Base-by-base conservation (phyloP, 169 alveolate species). In the Cryptosporidium canis region DNA sequence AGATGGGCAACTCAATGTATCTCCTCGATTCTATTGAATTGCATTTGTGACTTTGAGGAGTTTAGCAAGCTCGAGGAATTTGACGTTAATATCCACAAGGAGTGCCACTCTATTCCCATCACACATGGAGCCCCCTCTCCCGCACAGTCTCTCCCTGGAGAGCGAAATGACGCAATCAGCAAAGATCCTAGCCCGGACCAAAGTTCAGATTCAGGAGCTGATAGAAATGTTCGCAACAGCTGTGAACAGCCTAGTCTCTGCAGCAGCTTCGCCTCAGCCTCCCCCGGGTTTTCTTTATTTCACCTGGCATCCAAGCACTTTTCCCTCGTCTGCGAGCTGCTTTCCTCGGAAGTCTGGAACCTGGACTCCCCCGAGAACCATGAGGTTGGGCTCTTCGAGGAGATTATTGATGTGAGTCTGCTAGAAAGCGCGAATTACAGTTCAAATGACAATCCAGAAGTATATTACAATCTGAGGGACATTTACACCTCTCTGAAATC, bases 1-100 rank as follows among this genome's bases (percentile, higher is more conserved):
- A 55, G 61, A n/a, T 77, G 87, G 87, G 87, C 77, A 8, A 56
- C 72, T 2, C 87, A 77, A 8, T 77, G 87, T 39, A 39, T 77
- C 27, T 77, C 87, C 18, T 77, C 87, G 14, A 77, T 77, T 7
- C 64, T 77, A 24, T 43, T 77, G 21, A 77, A 77, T 58, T 55
- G 51, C 44, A 12, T 77, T 29, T 77, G 70, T 33, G 51, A 77
- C 37, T 29, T 21, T 29, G 71, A 58, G 2, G 87, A 77, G 35
- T 61, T 77, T 77, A 43, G 64, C 21, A 77, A 41, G 61, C 44
- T 63, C n/a, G 71, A 77, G 16, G 63, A 39, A 39, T n/a, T 41
- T 9, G 55, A 41, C 7, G 27, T 16, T 11, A 61, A 33, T 35
- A 61, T 3, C 6, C 47, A 61, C 12, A 35, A 61, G 14, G 33